Evolutionary conservation across 306 rosid species (phyloP), one percentile per base, ranked within the genome.

Genomic region (Quercus dentata): DNA sequence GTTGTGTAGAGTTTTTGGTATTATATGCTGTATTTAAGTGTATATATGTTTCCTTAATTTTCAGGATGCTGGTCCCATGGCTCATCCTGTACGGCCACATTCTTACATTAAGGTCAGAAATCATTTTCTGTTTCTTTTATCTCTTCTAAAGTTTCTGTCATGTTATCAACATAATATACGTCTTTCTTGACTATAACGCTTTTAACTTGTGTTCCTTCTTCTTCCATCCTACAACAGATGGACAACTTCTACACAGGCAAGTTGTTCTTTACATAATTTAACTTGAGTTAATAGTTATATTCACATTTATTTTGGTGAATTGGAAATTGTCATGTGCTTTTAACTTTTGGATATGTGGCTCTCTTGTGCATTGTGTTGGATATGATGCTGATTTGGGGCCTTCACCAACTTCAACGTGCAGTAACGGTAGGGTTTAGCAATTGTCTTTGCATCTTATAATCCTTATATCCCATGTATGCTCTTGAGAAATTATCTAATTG

Each of bases 1-100:
- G 73, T 41, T 35, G 15, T 30, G 51, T 25, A 23, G 35, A 72
- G 54, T 25, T 61, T 73, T 30, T 62, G 84, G 73, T 56, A 67
- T 78, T 52, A 67, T 52, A 55, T 59, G 68, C 76, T 58, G 64
- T 28, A 41, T 67, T 21, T 27, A 61, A 61, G 57, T 58, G 23
- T 54, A 69, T 62, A 46, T 58, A 80, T 61, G 28, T 83, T 70
- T 71, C 68, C 77, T 63, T 73, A 68, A 77, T 84, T 86, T 86
- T 75, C 78, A 96, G 99, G 99, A 96, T 85, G 91, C 97, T 28
- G 98, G 99, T 71, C 99, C 99, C 74, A 96, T 96, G 98, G 97
- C 99, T 81, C 99, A 96, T 86, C 99, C 99, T 6, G 97, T 96
- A 76, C 90, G 98, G 56, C 99, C 99, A 49, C 99, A 96, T 86